phyloP scores from a whole-genome alignment of 176 grass and related monocot species.

The Guadua angustifolia region DNA sequence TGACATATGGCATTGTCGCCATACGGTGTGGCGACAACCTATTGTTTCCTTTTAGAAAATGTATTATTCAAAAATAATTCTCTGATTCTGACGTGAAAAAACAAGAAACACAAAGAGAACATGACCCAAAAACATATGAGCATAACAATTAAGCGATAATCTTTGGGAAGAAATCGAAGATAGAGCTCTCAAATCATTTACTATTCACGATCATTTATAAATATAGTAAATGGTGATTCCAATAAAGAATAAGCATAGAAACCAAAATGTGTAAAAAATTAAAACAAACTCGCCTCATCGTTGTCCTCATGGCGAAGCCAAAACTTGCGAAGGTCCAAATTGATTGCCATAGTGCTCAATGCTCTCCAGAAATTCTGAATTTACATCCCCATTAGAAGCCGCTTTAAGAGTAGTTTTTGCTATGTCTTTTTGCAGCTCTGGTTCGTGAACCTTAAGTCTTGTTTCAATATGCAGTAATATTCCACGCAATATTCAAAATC shows the following conservation, averaged over 20 bases:
- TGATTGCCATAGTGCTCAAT: slow-evolving; percentile 88
- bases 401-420: slow-evolving; percentile 71
- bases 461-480: slow-evolving; percentile 77
- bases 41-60: too few species aligned
- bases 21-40: too few species aligned
- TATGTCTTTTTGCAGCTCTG: slow-evolving; percentile 90
- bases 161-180: too few species aligned
- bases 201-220: too few species aligned
- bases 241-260: slow-evolving; percentile 4
- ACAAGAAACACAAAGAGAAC: too few species aligned
- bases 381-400: slow-evolving; percentile 63
- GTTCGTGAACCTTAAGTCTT: slow-evolving; percentile 83
- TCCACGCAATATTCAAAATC: slow-evolving; percentile 84
- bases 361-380: slow-evolving; percentile 85
- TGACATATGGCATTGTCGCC: too few species aligned
- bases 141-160: too few species aligned
- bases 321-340: slow-evolving; percentile 52
- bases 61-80: too few species aligned
- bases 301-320: slow-evolving; percentile 54
- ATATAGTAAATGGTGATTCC: background rate
- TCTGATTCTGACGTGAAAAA: too few species aligned
- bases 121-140: too few species aligned
- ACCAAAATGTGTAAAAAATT: background rate
- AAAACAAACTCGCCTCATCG: slow-evolving; percentile 56
- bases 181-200: too few species aligned